phyloP scores from a whole-genome alignment of 306 rosid genomes.

The Crotalaria pallida region DNA sequence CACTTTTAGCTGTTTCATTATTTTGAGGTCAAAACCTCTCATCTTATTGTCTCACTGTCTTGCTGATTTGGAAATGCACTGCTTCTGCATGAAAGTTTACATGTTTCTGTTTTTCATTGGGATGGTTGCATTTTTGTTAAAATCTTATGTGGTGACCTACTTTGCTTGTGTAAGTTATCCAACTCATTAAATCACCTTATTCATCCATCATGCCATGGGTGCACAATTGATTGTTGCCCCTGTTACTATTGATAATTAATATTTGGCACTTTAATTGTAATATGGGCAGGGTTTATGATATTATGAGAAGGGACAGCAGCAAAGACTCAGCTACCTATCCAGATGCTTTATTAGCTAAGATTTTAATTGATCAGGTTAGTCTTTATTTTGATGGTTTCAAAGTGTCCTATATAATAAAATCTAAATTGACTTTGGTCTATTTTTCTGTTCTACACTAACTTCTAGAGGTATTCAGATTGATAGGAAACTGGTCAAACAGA shows the following conservation, averaged over 20 bases:
- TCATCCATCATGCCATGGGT: neutral
- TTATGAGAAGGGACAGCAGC: constrained; percentile 64
- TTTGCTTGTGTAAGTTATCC: neutral
- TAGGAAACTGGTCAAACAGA: constrained; percentile 82
- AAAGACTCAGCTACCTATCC: constrained; percentile 60
- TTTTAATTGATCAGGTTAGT: constrained; percentile 67
- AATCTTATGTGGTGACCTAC: neutral
- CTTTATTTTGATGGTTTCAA: constrained; percentile 15
- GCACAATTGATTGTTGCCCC: constrained; percentile 2
- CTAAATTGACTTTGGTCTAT: neutral
- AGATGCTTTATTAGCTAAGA: constrained; percentile 58
- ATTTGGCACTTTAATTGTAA: neutral
- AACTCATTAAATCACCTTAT: neutral
- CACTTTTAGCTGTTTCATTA: neutral
- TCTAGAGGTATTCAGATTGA: constrained; percentile 65
- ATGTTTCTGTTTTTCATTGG: neutral
- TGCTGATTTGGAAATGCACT: neutral
- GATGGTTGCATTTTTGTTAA: neutral
- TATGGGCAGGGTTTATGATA: constrained; percentile 66
- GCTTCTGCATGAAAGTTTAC: no score
- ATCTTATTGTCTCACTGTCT: neutral
- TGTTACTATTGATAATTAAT: neutral
- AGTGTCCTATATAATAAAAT: constrained; percentile 4
- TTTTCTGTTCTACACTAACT: constrained; percentile 6
- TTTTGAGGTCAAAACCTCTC: neutral